Conservation (phyloP, 1,139 yeast species). For the Kodamaea sp. region DNA sequence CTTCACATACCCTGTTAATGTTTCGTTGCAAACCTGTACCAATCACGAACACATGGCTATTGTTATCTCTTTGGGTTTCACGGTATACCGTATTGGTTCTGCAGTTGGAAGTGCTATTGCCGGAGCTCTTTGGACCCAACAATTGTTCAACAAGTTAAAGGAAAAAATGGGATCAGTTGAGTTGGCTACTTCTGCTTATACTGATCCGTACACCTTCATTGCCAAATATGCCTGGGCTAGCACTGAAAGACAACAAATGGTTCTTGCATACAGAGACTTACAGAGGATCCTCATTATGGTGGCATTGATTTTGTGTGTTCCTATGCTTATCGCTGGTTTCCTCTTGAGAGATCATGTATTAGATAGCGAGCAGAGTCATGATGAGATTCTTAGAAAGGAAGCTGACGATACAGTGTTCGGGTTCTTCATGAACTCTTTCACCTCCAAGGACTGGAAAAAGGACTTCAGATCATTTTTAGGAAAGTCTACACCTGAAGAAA, state of each 20-base stretch:
- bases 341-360: conserved; percentile 37
- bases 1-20: conserved; percentile 37
- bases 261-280: conserved; percentile 33
- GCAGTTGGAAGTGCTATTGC: conserved; percentile 39
- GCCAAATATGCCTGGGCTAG: conserved; percentile 33
- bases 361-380: conserved; percentile 11
- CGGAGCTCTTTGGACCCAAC: conserved; percentile 43
- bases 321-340: conserved; percentile 30
- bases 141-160: conserved; percentile 20
- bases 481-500: background rate
- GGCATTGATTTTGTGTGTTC: conserved; percentile 34
- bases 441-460: background rate
- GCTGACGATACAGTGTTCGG: conserved; percentile 2
- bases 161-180: conserved; percentile 22
- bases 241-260: conserved; percentile 32
- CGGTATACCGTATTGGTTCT: conserved; percentile 37
- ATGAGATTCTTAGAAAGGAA: conserved; percentile 3
- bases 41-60: conserved; percentile 43
- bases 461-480: background rate
- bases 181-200: conserved; percentile 30
- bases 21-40: conserved; percentile 35
- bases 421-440: conserved; percentile 2
- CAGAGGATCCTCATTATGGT: conserved; percentile 36
- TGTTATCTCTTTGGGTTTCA: conserved; percentile 32
- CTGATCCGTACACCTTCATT: conserved; percentile 30